Evolutionary conservation across 2,329 filamentous ascomycete species (phyloP).

Genomic region (Calonectria leucothoes): DNA sequence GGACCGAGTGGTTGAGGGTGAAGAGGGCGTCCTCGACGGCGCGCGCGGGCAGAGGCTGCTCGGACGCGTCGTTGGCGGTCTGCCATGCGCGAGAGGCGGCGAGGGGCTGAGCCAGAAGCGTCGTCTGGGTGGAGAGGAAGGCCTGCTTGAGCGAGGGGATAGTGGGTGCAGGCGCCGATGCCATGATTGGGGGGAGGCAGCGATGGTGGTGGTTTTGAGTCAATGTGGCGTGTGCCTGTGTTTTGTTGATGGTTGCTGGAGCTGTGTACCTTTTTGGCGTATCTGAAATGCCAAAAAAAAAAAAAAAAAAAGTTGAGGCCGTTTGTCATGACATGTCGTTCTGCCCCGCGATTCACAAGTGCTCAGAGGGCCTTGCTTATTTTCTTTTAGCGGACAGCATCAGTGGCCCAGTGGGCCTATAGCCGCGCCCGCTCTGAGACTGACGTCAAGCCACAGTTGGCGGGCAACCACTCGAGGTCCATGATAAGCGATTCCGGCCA

Average conservation of each 20-base stretch:
- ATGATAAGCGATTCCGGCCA: constrained; percentile 12
- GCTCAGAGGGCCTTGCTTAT: neutral
- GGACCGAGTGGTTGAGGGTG: constrained; percentile 70
- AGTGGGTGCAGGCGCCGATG: constrained; percentile 55
- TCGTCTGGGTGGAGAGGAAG: constrained; percentile 73
- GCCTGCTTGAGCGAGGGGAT: constrained; percentile 72
- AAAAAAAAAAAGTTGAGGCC: neutral
- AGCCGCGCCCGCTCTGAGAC: neutral
- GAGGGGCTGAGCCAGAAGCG: constrained; percentile 70
- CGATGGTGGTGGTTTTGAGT: neutral
- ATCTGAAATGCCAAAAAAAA: neutral
- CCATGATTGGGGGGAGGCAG: constrained; percentile 8
- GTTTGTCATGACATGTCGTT: constrained; percentile 1
- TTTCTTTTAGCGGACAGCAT: neutral
- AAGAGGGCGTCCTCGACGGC: constrained; percentile 67
- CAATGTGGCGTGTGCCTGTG: neutral
- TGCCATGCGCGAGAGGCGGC: constrained; percentile 66
- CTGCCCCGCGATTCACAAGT: constrained; percentile 1
- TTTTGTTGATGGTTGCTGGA: neutral
- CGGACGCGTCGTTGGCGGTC: constrained; percentile 56
- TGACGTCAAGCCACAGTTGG: constrained; percentile 8
- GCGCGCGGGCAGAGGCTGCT: constrained; percentile 56
- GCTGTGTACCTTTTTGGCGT: neutral
- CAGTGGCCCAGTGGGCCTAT: neutral
- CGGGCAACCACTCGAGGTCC: constrained; percentile 8